A percentile compares a stretch with the other conserved stretches of the same genome.
Conservation (phyloP, 73 alveolate genomes). For the Blepharisma stoltei region DNA sequence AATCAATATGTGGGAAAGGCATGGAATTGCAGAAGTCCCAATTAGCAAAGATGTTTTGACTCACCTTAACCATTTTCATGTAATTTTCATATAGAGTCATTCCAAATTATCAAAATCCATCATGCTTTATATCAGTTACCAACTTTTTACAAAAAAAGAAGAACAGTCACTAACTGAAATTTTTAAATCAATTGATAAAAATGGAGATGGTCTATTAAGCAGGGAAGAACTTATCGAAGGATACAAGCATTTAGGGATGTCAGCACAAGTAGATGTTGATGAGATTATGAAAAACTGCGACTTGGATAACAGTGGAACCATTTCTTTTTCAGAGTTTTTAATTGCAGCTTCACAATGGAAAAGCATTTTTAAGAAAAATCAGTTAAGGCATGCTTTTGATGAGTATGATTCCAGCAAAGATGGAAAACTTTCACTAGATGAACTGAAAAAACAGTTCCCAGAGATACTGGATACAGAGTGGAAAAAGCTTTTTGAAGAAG, state of each 20-base stretch:
- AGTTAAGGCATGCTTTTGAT: too few relatives aligned
- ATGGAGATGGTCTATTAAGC: slow-evolving; percentile 74
- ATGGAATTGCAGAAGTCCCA: background rate
- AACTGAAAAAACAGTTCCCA: too few relatives aligned
- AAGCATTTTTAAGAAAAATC: background rate
- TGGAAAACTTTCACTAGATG: too few relatives aligned
- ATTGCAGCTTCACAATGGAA: slow-evolving; percentile 5
- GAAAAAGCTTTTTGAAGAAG: background rate
- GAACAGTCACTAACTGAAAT: slow-evolving; percentile 46
- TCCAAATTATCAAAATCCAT: slow-evolving; percentile 43
- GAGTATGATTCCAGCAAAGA: too few relatives aligned
- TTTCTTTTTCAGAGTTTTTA: background rate
- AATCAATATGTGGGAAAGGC: slow-evolving; percentile 25
- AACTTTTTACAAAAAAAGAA: slow-evolving; percentile 45
- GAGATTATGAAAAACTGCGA: slow-evolving; percentile 1
- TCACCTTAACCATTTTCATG: slow-evolving; percentile 37
- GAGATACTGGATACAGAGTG: background rate
- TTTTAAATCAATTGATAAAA: slow-evolving; percentile 64
- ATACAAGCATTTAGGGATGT: slow-evolving; percentile 36
- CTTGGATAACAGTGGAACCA: background rate
- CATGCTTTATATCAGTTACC: slow-evolving; percentile 36
- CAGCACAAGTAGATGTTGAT: slow-evolving; percentile 1
- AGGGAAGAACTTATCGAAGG: slow-evolving; percentile 76
- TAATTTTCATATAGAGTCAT: slow-evolving; percentile 34
- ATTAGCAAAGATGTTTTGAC: slow-evolving; percentile 14